Evolutionary conservation across 2,329 filamentous ascomycete species (phyloP).

Genomic region (Cladosporium sp.): DNA sequence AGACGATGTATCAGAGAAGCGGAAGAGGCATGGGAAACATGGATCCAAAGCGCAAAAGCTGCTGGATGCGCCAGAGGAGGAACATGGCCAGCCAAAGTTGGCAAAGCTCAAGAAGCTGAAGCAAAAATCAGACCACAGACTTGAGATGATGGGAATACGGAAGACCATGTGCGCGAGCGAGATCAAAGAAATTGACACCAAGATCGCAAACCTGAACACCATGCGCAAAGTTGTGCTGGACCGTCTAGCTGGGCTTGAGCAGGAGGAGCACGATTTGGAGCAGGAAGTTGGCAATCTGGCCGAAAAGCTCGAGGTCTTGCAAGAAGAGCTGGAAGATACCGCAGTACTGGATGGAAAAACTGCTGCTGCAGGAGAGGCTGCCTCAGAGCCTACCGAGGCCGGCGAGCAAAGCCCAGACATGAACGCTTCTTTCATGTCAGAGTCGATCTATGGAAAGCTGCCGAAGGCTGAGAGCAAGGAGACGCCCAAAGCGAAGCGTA

Average conservation of each 20-base stretch:
- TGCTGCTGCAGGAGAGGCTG: slow-evolving; percentile 23
- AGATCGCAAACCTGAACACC: slow-evolving; percentile 84
- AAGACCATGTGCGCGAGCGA: slow-evolving; percentile 98
- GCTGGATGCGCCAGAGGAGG: slow-evolving; percentile 56
- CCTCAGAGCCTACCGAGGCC: slow-evolving; percentile 19
- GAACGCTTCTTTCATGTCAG: slow-evolving; percentile 80
- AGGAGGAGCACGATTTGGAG: slow-evolving; percentile 85
- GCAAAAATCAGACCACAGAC: slow-evolving; percentile 70
- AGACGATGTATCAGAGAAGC: slow-evolving; percentile 44
- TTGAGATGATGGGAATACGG: slow-evolving; percentile 85
- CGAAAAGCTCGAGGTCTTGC: slow-evolving; percentile 58
- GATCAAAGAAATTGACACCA: slow-evolving; percentile 94
- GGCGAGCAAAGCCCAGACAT: slow-evolving; percentile 44
- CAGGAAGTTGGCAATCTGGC: slow-evolving; percentile 67
- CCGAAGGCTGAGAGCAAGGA: slow-evolving; percentile 43
- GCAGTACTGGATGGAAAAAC: slow-evolving; percentile 41
- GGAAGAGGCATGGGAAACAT: slow-evolving; percentile 62
- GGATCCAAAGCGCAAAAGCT: slow-evolving; percentile 72
- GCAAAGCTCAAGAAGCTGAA: slow-evolving; percentile 75
- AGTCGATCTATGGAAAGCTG: slow-evolving; percentile 93
- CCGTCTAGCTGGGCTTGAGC: slow-evolving; percentile 76
- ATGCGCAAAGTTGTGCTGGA: slow-evolving; percentile 93
- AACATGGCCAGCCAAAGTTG: slow-evolving; percentile 62
- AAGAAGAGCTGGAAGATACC: slow-evolving; percentile 53
- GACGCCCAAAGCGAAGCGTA: slow-evolving; percentile 37